Evolutionary conservation across 2,329 filamentous ascomycete species (phyloP).

Genomic region (Fusarium coicis): DNA sequence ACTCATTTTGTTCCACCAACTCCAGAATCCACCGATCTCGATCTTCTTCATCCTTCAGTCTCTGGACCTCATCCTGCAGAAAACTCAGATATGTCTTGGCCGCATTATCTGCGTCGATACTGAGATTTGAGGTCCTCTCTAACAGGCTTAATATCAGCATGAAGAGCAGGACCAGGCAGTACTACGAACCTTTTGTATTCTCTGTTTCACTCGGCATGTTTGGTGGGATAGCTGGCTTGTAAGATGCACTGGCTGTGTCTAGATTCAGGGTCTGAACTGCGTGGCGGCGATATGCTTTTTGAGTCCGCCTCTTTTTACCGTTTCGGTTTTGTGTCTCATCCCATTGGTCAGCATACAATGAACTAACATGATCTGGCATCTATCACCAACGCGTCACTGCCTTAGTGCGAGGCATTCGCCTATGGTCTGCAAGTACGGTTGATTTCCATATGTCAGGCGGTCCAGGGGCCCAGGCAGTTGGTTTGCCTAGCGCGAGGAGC

Average conservation of each 20-base stretch:
- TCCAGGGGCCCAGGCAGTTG: too few relatives aligned
- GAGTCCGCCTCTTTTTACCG: accelerated
- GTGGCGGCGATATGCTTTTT: accelerated
- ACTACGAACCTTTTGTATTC: not conserved
- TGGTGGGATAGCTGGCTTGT: accelerated
- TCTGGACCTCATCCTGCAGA: not conserved
- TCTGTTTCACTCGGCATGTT: accelerated
- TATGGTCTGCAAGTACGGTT: not conserved
- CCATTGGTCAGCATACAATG: not conserved
- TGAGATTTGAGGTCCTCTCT: accelerated
- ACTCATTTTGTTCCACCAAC: not conserved
- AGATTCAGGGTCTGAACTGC: accelerated
- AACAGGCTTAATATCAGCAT: accelerated
- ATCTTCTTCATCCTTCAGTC: not conserved
- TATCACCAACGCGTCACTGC: accelerated
- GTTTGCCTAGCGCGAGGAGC: not conserved
- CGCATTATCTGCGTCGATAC: not conserved
- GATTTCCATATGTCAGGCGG: not conserved
- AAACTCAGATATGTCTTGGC: not conserved
- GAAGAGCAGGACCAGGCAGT: accelerated
- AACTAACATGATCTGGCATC: not conserved
- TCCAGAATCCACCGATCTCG: not conserved
- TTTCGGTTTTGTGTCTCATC: not conserved
- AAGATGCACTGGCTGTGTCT: accelerated
- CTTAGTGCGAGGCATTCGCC: not conserved